Base-by-base conservation (phyloP, 2,329 filamentous ascomycete genomes). In the Sarocladiaceae sp. region DNA sequence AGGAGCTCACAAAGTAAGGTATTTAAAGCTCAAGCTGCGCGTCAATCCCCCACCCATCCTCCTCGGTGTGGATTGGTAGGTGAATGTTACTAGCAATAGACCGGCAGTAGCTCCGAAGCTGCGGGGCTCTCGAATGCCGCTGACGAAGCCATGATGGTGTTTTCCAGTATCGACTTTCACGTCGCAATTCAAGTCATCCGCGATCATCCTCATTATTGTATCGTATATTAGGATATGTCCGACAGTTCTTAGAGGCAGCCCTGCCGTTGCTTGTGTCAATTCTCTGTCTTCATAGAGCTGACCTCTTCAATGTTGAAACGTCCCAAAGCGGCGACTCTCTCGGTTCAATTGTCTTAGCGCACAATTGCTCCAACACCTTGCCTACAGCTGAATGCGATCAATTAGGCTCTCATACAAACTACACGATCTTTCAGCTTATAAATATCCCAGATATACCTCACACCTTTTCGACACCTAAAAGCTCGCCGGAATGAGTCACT, bases 331-430 rank as follows among this genome's bases (percentile, higher is more conserved):
- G 40, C 40, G 40, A 44, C 17, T 44, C 23, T 44, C 40, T 44
- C 40, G 40, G 40, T 26, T 44, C 40, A 20, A 44, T 23, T 44
- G 13, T 20, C n/a, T n/a, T 40, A 40, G 37, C 37, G 37, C n/a
- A n/a, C n/a, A n/a, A n/a, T n/a, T n/a, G n/a, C n/a, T n/a, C n/a
- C n/a, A n/a, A n/a, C n/a, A n/a, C n/a, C n/a, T n/a, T n/a, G n/a
- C n/a, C n/a, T n/a, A n/a, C n/a, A n/a, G n/a, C n/a, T n/a, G n/a
- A n/a, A n/a, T n/a, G n/a, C n/a, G n/a, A n/a, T n/a, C n/a, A n/a
- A n/a, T n/a, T n/a, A n/a, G n/a, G n/a, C n/a, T n/a, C n/a, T n/a
- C n/a, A n/a, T n/a, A n/a, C n/a, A n/a, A n/a, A n/a, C n/a, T n/a
- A n/a, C n/a, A n/a, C n/a, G n/a, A n/a, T n/a, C n/a, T n/a, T n/a